Evolutionary conservation across 768 basidiomycete species (phyloP).

Genomic region (Russula sp.): DNA sequence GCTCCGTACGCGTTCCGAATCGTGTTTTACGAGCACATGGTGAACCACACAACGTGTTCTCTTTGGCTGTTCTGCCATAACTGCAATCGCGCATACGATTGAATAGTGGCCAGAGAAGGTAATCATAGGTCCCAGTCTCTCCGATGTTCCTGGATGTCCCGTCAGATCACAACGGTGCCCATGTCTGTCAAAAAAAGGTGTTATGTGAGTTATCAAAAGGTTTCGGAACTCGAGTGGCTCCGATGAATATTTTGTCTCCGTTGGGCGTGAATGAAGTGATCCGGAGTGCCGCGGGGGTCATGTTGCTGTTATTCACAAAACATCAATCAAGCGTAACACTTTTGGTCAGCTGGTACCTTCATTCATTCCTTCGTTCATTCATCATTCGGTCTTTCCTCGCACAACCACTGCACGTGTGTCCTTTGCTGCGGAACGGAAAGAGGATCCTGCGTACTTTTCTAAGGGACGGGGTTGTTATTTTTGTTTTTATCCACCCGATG

Average conservation of each 20-base stretch:
- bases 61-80: not conserved
- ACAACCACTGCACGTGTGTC: not conserved
- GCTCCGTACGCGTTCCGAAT: not conserved
- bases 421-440: not conserved
- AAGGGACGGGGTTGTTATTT: not conserved
- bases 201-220: not conserved
- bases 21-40: not conserved
- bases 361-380: not conserved
- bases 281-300: slow-evolving; percentile 14
- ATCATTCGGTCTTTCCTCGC: not conserved
- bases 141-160: not conserved
- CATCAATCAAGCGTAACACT: not conserved
- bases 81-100: not conserved
- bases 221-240: not conserved
- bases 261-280: not conserved
- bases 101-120: not conserved
- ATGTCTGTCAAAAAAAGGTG: not conserved
- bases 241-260: slow-evolving; percentile 1
- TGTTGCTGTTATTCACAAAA: not conserved
- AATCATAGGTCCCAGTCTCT: not conserved
- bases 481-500: slow-evolving; percentile 1
- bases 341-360: not conserved
- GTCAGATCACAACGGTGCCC: not conserved
- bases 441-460: not conserved
- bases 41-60: not conserved